These are phyloP conservation scores for Paecilomyces niveus DNA, from an alignment of 2,329 filamentous ascomycete species.

Conservation along the genomic window DNA sequence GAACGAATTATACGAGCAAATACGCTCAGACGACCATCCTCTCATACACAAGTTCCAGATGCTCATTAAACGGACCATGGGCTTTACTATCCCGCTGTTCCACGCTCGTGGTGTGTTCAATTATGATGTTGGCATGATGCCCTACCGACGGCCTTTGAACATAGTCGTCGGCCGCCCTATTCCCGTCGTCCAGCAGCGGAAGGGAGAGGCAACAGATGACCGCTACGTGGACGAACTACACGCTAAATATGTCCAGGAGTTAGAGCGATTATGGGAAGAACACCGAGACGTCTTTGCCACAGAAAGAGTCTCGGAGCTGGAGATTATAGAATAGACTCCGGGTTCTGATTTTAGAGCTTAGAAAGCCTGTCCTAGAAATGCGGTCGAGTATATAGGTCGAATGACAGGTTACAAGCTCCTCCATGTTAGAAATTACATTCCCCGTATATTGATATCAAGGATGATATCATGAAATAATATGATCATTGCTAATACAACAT, in stretches of 20 bases:
- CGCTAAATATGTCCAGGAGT: constrained; percentile 62
- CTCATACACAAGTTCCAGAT: constrained; percentile 75
- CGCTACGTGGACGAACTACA: constrained; percentile 77
- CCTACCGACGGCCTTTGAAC: constrained; percentile 80
- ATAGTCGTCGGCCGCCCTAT: constrained; percentile 84
- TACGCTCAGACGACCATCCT: constrained; percentile 69
- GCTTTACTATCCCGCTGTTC: constrained; percentile 86
- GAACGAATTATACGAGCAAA: constrained; percentile 91
- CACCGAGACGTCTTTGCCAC: constrained; percentile 41
- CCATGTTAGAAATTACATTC: background rate
- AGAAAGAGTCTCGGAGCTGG: constrained; percentile 36
- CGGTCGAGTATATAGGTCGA: background rate
- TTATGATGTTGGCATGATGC: constrained; percentile 94
- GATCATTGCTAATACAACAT: too few relatives aligned
- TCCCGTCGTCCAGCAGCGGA: constrained; percentile 53
- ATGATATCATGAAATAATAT: background rate
- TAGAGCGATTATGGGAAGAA: constrained; percentile 39
- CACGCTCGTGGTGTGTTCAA: constrained; percentile 93
- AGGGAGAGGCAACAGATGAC: constrained; percentile 57
- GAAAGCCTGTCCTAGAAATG: background rate
- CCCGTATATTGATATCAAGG: background rate
- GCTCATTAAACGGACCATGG: constrained; percentile 74
- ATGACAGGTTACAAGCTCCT: background rate
- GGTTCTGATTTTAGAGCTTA: background rate
- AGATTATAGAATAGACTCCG: constrained; percentile 31